Base-by-base conservation (phyloP, 2,329 filamentous ascomycete species). In the Fusarium humuli region DNA sequence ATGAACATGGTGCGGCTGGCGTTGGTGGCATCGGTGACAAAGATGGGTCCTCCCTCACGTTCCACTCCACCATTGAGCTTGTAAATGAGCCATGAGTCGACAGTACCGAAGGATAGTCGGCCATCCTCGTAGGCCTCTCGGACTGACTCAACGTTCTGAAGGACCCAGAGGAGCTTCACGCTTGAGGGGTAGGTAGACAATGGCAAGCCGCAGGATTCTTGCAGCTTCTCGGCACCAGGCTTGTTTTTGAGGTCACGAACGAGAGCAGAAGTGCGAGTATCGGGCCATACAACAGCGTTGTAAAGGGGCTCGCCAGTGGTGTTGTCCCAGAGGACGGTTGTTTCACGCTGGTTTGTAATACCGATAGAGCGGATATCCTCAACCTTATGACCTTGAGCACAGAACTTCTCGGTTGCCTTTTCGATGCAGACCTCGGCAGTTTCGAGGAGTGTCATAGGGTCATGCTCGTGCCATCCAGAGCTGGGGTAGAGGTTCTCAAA, bases 1-100 rank as follows among this genome's bases (percentile, higher is more conserved):
- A 97, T 94, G 80, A 97, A 96, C 94, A 97, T 97, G 65, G 94
- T 97, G 76, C 94, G 86, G 56, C 92, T 95, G 22, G 94, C 94
- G 78, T 97, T 97, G 65, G 92, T 94, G 49, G 91, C 89, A 79
- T 97, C 94, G 0, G 94, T 96, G 61, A 97, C 93, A 77, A 93
- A 90, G 45, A 94, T 81, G 50, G 89, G 87, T 18, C 75, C 76
- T n/a, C 72, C 77, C 59, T 83, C 81, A 54, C 86, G 88, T 63
- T 88, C 84, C 32, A 83, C 85, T 52, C 92, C 91, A 61, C 92
- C 93, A 76, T 97, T 94, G 53, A 97, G 87, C 74, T 91, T 90
- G 82, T 93, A 97, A 57, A 97, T 87, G 61, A 97, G 84, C 94
- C 94, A 97, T 3, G 92, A 88, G 79, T 97, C 94, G 64, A 97